phyloP scores from a whole-genome alignment of 2,329 filamentous ascomycete genomes.

The Hypomyces rosellus region DNA sequence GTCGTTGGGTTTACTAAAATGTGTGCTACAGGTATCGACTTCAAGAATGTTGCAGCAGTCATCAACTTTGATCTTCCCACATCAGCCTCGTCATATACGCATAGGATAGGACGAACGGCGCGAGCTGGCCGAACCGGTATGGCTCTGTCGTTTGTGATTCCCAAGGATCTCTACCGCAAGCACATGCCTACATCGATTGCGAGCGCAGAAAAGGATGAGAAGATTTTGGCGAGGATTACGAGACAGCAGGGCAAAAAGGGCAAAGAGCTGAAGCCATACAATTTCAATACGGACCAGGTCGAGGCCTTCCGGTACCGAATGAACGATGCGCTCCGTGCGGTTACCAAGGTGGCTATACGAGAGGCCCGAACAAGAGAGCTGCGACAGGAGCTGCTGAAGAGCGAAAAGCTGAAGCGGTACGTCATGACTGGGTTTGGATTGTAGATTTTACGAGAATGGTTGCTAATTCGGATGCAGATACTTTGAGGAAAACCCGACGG shows the following conservation, averaged over 20 bases:
- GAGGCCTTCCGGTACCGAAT: conserved; percentile 93
- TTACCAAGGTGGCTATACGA: conserved; percentile 83
- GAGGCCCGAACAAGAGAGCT: conserved; percentile 86
- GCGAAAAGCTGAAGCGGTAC: conserved; percentile 78
- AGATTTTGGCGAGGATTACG: conserved; percentile 71
- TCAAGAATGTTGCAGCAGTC: conserved; percentile 88
- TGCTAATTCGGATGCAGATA: conserved; percentile 39
- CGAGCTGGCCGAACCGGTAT: conserved; percentile 88
- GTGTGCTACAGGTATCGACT: conserved; percentile 61
- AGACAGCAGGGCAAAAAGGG: conserved; percentile 72
- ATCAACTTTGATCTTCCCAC: conserved; percentile 95
- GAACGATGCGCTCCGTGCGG: conserved; percentile 82
- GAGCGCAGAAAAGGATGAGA: conserved; percentile 76
- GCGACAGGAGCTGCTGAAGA: conserved; percentile 82
- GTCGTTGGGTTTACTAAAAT: conserved; percentile 13
- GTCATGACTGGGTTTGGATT: conserved; percentile 5
- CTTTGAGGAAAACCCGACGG: conserved; percentile 94
- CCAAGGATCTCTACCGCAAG: conserved; percentile 74
- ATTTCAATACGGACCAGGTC: conserved; percentile 90
- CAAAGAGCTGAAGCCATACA: conserved; percentile 80
- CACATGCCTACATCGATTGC: conserved; percentile 79
- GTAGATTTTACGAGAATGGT: neutral
- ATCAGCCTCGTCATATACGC: conserved; percentile 88
- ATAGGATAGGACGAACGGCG: conserved; percentile 89
- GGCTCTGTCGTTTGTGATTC: conserved; percentile 91